These are phyloP conservation scores for Saccharomycopsis fodiens DNA, from an alignment of 805 yeast genomes.

Conservation along the genomic window DNA sequence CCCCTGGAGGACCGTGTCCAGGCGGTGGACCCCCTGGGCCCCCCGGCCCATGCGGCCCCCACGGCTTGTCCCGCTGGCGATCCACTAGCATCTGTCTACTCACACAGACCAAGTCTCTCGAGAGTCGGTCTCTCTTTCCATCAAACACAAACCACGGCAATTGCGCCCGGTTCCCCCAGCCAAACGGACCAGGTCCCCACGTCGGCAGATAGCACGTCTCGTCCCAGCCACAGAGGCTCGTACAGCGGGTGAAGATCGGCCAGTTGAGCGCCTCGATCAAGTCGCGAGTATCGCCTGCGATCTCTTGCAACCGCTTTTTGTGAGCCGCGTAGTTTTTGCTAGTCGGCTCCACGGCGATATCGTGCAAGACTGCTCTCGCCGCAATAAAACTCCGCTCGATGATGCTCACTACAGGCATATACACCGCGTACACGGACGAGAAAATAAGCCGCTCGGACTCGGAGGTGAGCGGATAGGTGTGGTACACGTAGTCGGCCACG, in stretches of 20 bases:
- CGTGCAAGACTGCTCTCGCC: conserved; percentile 42
- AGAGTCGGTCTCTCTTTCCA: neutral
- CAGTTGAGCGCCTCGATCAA: conserved; percentile 32
- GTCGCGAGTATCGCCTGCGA: conserved; percentile 9
- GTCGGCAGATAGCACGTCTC: conserved; percentile 52
- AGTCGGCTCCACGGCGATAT: conserved; percentile 28
- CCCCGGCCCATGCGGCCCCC: neutral
- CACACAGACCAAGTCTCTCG: neutral
- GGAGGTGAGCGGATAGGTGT: neutral
- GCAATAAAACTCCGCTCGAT: conserved; percentile 29
- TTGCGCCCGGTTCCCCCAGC: conserved; percentile 18
- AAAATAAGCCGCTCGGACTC: neutral
- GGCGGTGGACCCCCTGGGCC: neutral
- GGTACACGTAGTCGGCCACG: conserved; percentile 21
- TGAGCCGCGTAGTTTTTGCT: conserved; percentile 20
- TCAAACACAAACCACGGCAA: neutral
- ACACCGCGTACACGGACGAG: neutral
- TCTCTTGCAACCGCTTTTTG: conserved; percentile 17
- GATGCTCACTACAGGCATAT: neutral
- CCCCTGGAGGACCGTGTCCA: neutral
- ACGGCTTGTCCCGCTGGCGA: neutral
- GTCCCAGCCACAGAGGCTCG: conserved; percentile 34
- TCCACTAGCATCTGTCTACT: neutral
- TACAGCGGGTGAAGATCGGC: conserved; percentile 37
- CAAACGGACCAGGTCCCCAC: conserved; percentile 53